phyloP scores from a whole-genome alignment of 441 rosid species.

The Euphorbia schlechtendalii region DNA sequence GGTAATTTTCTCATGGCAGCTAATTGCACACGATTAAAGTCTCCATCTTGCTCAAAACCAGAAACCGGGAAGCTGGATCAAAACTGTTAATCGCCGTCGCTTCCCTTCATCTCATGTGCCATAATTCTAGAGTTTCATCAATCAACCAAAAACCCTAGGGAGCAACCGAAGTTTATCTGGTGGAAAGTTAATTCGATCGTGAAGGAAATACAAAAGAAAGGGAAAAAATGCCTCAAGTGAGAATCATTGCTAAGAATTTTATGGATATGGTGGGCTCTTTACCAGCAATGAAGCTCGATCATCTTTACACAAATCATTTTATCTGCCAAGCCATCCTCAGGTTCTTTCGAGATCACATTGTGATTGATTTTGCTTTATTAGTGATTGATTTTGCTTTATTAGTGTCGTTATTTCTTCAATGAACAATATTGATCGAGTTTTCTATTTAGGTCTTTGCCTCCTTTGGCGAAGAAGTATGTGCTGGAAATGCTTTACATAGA shows the following conservation, averaged over 20 bases:
- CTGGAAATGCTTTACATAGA: slow-evolving; percentile 59
- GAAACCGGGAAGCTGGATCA: background rate
- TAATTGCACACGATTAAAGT: background rate
- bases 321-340: slow-evolving; percentile 95
- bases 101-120: background rate
- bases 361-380: background rate
- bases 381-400: background rate
- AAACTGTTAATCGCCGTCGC: background rate
- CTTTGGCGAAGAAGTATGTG: slow-evolving; percentile 89
- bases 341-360: slow-evolving; percentile 20
- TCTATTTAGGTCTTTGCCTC: slow-evolving; percentile 71
- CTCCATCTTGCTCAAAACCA: background rate
- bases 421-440: background rate
- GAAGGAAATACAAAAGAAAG: background rate
- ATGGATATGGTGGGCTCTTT: slow-evolving; percentile 97
- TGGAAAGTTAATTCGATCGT: background rate
- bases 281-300: slow-evolving; percentile 80
- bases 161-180: background rate
- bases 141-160: background rate
- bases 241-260: slow-evolving; percentile 81
- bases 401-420: background rate
- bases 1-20: background rate
- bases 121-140: background rate
- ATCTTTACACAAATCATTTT: slow-evolving; percentile 72
- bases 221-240: slow-evolving; percentile 69